Base-by-base conservation (phyloP, 2,329 filamentous ascomycete species). In the Elsinoe perseae region DNA sequence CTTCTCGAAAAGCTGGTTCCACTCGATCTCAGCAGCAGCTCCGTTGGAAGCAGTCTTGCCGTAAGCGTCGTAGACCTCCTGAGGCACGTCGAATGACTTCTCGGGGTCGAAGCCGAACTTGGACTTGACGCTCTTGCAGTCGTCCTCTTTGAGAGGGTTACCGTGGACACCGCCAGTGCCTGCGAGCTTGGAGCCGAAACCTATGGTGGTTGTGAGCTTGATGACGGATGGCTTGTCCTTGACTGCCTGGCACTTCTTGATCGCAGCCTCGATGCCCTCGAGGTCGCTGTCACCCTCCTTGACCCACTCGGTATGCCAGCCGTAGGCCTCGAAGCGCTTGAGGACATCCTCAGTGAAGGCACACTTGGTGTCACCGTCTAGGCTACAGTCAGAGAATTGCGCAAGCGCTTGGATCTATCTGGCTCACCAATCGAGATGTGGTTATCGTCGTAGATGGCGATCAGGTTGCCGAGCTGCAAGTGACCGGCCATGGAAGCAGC, bases 371-470 rank as follows among this genome's bases (percentile, higher is more conserved):
- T 95, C 87, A 75, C 93, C 93, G 70, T 98, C 93, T 83, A 20
- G 14, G 32, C 12, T 12, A 14, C 32, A 4, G 44, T 50, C n/a
- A 62, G 28, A 14, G 7, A 14, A 3, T 10, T n/a, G 2, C 23
- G 3, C 4, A 14, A 20, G 12, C 16, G 28, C 12, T 30, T 9
- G 3, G 18, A 23, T 48, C 27, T 27, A 16, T 42, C 8, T n/a
- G 5, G 59, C 80, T 70, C 70, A 84, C 82, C 82, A 66, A 85
- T 85, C 64, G 82, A 95, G 71, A 98, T 97, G 75, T 95, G 87
- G 83, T 98, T 98, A 81, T 98, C 93, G 71, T 98, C 93, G 75
- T 92, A 98, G 76, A 98, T 82, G 75, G 83, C 84, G 75, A 97
- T 97, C 69, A 98, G 80, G 82, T 97, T 98, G 72, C 92, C 93